A percentile compares a stretch with the other conserved stretches of the same genome.
Evolutionary conservation across 2,329 filamentous ascomycete species (phyloP).

Genomic region (Triangularia setosa): DNA sequence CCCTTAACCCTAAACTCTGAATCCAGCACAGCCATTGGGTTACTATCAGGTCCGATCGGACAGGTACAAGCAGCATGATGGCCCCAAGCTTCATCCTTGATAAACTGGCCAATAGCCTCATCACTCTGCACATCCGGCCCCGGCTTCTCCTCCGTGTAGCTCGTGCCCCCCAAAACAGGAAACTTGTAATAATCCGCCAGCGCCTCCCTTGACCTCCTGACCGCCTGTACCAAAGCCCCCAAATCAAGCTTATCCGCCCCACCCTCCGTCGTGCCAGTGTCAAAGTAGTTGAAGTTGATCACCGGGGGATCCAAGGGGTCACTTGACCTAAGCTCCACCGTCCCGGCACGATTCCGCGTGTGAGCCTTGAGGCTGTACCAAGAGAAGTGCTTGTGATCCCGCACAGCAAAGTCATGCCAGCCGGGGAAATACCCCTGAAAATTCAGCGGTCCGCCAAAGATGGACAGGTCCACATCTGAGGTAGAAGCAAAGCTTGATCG

Average conservation of each 20-base stretch:
- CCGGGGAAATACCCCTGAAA: constrained; percentile 38
- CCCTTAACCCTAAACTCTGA: constrained; percentile 6
- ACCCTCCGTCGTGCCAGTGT: constrained; percentile 42
- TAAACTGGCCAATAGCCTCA: constrained; percentile 4
- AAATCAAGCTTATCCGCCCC: constrained; percentile 33
- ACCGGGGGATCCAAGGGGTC: constrained; percentile 60
- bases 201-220: constrained; percentile 47
- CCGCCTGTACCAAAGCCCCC: constrained; percentile 52
- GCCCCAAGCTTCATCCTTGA: constrained; percentile 27
- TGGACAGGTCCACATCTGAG: constrained; percentile 32
- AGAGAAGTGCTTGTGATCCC: background rate
- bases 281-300: constrained; percentile 60
- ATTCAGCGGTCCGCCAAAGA: constrained; percentile 35
- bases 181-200: constrained; percentile 18
- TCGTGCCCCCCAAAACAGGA: constrained; percentile 1
- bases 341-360: constrained; percentile 57
- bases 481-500: constrained; percentile 16
- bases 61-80: constrained; percentile 12
- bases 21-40: constrained; percentile 15
- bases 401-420: constrained; percentile 24
- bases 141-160: constrained; percentile 30
- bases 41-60: constrained; percentile 8
- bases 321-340: constrained; percentile 56
- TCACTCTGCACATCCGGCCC: constrained; percentile 30
- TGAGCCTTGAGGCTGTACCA: constrained; percentile 53